phyloP scores from a whole-genome alignment of 23 red algal genomes.

The Gracilariopsis chorda region DNA sequence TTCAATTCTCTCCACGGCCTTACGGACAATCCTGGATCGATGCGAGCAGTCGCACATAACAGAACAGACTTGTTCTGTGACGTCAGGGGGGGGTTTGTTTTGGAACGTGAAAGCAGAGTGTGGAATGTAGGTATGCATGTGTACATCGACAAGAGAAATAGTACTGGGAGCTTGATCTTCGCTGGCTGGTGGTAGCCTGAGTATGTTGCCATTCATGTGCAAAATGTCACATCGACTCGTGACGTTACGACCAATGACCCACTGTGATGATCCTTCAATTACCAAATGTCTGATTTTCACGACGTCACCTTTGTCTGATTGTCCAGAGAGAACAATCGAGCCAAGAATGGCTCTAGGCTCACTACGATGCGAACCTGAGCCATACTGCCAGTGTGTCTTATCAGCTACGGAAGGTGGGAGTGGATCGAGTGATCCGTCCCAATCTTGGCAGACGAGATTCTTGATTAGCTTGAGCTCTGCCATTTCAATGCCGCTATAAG shows the following conservation, averaged over 20 bases:
- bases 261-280: constrained; percentile 38
- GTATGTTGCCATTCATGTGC: constrained; percentile 4
- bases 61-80: not conserved
- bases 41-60: not conserved
- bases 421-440: not conserved
- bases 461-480: not conserved
- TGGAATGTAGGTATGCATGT: constrained; percentile 11
- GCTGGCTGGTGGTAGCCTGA: not conserved
- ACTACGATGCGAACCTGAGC: constrained; percentile 10
- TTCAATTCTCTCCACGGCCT: not conserved
- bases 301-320: not conserved
- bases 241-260: constrained; percentile 39
- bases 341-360: not conserved
- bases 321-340: not conserved
- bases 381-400: constrained; percentile 44
- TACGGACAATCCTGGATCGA: not conserved
- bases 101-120: not conserved
- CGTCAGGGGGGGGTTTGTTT: not conserved
- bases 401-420: constrained; percentile 1
- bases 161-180: not conserved
- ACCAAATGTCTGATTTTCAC: constrained; percentile 28
- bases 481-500: constrained; percentile 28
- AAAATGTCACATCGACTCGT: not conserved
- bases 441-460: not conserved
- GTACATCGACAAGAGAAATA: not conserved